Conservation (phyloP, 2,329 filamentous ascomycete genomes). For the Tolypocladium tundrense region DNA sequence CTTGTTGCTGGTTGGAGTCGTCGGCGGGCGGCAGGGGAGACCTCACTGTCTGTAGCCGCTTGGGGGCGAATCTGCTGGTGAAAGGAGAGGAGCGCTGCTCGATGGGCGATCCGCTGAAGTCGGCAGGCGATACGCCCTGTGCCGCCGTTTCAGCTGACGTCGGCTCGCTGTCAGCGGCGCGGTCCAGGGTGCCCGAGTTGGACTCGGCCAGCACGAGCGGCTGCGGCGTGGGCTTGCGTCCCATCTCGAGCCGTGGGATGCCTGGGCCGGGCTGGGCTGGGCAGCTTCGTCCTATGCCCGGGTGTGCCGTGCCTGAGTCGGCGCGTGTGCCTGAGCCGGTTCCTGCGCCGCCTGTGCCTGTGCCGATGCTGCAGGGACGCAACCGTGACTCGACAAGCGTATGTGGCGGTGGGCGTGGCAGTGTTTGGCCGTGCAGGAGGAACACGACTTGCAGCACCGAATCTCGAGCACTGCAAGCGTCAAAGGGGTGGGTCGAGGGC, state of each 20-base stretch:
- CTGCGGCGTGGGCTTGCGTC: slow-evolving; percentile 48
- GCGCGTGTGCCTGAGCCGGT: neutral
- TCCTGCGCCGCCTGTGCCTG: neutral
- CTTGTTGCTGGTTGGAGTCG: slow-evolving; percentile 13
- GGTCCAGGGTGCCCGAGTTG: slow-evolving; percentile 18
- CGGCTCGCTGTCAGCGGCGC: slow-evolving; percentile 14
- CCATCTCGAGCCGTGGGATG: slow-evolving; percentile 27
- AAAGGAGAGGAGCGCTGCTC: slow-evolving; percentile 38
- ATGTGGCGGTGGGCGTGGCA: neutral
- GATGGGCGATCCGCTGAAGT: slow-evolving; percentile 28
- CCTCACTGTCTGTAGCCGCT: slow-evolving; percentile 11
- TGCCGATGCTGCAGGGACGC: neutral
- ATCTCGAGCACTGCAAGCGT: neutral
- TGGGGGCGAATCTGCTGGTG: slow-evolving; percentile 28
- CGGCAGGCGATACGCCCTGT: slow-evolving; percentile 18
- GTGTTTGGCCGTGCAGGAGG: neutral
- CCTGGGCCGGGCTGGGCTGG: neutral
- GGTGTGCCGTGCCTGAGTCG: neutral
- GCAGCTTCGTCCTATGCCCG: neutral
- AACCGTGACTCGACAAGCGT: neutral
- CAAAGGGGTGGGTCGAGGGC: neutral
- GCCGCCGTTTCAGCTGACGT: slow-evolving; percentile 17
- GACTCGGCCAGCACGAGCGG: slow-evolving; percentile 42
- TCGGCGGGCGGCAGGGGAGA: slow-evolving; percentile 8
- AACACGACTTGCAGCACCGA: neutral